Base-by-base conservation (phyloP, 371 early-diverging fungal species). In the Mortierella sp. region DNA sequence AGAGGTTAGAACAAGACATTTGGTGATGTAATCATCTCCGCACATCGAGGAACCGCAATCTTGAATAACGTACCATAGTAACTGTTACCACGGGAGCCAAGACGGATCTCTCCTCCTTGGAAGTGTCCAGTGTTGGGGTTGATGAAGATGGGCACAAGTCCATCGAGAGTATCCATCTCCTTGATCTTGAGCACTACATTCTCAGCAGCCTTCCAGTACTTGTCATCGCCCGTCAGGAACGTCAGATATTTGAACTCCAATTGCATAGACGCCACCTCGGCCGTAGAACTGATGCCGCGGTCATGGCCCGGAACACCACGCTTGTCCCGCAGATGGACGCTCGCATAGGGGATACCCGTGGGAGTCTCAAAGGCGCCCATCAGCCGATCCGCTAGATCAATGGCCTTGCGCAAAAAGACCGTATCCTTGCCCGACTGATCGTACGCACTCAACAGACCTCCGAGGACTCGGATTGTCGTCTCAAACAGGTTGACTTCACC, bases 391-490 rank as follows among this genome's bases (percentile, higher is more conserved):
- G 91, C 97, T 7, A 98, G 88, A 79, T 96, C 94, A 1, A 87
- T 85, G 0, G 98, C 97, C 79, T 93, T 93, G 26, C 88, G 81
- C 64, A 97, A 79, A 64, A 94, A 92, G 10, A 90, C 39, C 0
- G 76, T 45, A 64, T 96, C 95, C 13, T 91, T 86, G 26, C 90
- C 90, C 0, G 93, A 90, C 37, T 96, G 87, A 70, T 96, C 90
- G 76, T 97, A 94, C 0, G 96, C 95, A 40, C 94, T 92, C 34
- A 98, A 79, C 22, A 98, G 82, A 9, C 97, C 97, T 16, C 99
- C 99, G 14, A 99, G 85, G 1, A 97, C 91, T 1, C 99, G 93
- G 68, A 99, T 99, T 0, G 94, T 96, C 19, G 96, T 95, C 86
- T 99, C 99, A 86, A 99, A 99, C 31, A 97, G 89, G 71, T 93